Conservation (phyloP, 331 rosid species). For the Malus hybrid region DNA sequence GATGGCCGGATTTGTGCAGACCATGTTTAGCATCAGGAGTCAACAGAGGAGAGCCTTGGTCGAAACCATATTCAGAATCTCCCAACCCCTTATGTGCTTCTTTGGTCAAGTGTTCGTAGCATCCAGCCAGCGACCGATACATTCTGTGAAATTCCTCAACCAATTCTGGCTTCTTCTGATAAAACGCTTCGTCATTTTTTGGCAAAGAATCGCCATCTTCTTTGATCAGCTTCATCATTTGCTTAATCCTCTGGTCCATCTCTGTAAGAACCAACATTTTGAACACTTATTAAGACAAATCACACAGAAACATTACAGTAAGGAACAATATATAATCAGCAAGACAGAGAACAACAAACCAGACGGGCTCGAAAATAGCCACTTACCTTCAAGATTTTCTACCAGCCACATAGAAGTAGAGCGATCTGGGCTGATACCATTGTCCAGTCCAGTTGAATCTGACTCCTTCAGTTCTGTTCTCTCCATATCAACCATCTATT, state of each 20-base stretch:
- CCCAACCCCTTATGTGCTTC: slow-evolving; percentile 14
- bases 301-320: not conserved
- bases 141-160: slow-evolving; percentile 24
- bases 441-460: slow-evolving; percentile 1
- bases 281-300: not conserved
- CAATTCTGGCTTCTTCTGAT: slow-evolving; percentile 10
- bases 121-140: slow-evolving; percentile 29
- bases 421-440: not conserved
- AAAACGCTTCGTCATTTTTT: not conserved
- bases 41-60: slow-evolving; percentile 19
- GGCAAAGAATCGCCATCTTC: slow-evolving; percentile 19
- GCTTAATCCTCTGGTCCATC: slow-evolving; percentile 32
- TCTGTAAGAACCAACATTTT: slow-evolving; percentile 10
- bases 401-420: slow-evolving; percentile 21
- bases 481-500: slow-evolving; percentile 20
- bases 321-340: not conserved
- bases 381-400: slow-evolving; percentile 31
- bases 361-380: not conserved
- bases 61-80: slow-evolving; percentile 30
- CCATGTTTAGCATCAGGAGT: slow-evolving; percentile 44
- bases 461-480: slow-evolving; percentile 17
- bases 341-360: not conserved
- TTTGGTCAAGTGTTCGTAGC: slow-evolving; percentile 21
- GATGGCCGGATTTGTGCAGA: slow-evolving; percentile 24
- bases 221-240: slow-evolving; percentile 27